Percentiles rank a stretch among this genome's conserved stretches.
Evolutionary conservation across 805 yeast species (phyloP).

Genomic region (Metschnikowia cubensis): DNA sequence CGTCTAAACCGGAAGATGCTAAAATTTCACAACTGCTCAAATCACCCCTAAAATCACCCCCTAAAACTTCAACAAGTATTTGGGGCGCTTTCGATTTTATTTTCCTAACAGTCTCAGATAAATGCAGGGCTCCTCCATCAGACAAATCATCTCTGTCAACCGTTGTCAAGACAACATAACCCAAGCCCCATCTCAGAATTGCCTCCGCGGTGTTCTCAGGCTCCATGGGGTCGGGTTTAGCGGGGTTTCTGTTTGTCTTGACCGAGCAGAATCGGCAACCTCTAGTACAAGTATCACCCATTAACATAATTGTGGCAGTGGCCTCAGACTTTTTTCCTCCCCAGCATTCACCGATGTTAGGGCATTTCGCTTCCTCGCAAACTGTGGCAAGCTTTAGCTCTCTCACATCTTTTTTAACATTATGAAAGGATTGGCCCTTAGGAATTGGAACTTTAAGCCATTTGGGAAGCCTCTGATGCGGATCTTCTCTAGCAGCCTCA

Average conservation of each 20-base stretch:
- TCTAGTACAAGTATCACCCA: slow-evolving; percentile 98
- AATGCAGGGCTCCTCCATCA: slow-evolving; percentile 92
- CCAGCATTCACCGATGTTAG: slow-evolving; percentile 99
- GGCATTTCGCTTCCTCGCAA: slow-evolving; percentile 98
- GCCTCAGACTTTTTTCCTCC: slow-evolving; percentile 94
- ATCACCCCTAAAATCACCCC: slow-evolving; percentile 96
- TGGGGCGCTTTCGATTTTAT: slow-evolving; percentile 89
- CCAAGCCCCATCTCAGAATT: slow-evolving; percentile 95
- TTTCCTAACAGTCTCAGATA: slow-evolving; percentile 78
- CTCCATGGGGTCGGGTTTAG: slow-evolving; percentile 89
- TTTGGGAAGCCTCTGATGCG: slow-evolving; percentile 71
- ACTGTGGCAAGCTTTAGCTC: slow-evolving; percentile 91
- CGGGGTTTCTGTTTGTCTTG: slow-evolving; percentile 84
- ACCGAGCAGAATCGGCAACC: slow-evolving; percentile 99
- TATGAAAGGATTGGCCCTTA: slow-evolving; percentile 81
- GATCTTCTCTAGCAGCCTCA: slow-evolving; percentile 64
- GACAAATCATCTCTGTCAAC: slow-evolving; percentile 93
- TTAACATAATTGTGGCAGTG: slow-evolving; percentile 93
- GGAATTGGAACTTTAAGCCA: slow-evolving; percentile 98
- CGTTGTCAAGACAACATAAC: slow-evolving; percentile 94
- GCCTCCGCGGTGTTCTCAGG: slow-evolving; percentile 99
- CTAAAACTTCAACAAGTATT: slow-evolving; percentile 84
- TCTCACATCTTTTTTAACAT: slow-evolving; percentile 77
- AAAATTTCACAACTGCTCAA: slow-evolving; percentile 71
- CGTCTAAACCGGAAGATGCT: slow-evolving; percentile 87